A percentile compares a stretch with the other conserved stretches of the same genome.
Conservation (phyloP, 441 rosid genomes). For the Arabidopsis hybrid region DNA sequence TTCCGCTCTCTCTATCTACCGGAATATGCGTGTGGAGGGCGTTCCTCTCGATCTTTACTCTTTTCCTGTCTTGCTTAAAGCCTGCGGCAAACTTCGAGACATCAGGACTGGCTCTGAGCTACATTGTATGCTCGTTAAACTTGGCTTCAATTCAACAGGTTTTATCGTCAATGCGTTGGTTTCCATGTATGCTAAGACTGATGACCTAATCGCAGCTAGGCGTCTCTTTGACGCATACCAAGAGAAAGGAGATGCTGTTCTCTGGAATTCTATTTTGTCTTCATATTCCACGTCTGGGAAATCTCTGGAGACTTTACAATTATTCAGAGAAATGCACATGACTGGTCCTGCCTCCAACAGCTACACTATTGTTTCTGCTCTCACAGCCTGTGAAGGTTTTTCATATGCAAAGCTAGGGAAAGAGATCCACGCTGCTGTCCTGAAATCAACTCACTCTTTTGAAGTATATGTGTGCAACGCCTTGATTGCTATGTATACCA, state of each 20-base stretch:
- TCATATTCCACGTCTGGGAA: constrained; percentile 61
- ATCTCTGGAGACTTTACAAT: constrained; percentile 60
- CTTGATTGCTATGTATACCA: constrained; percentile 75
- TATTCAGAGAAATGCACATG: constrained; percentile 67
- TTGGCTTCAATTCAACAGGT: constrained; percentile 48
- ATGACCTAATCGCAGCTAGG: constrained; percentile 63
- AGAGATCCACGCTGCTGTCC: constrained; percentile 73
- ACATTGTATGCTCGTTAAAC: constrained; percentile 69
- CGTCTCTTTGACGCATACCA: constrained; percentile 59
- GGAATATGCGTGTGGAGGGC: constrained; percentile 59
- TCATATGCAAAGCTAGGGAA: constrained; percentile 59
- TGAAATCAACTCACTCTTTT: constrained; percentile 55
- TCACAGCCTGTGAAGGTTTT: constrained; percentile 70
- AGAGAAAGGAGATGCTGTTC: constrained; percentile 63
- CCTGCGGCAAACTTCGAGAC: constrained; percentile 59
- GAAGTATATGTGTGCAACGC: constrained; percentile 67
- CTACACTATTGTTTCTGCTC: constrained; percentile 69
- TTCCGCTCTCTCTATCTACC: constrained; percentile 55
- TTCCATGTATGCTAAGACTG: constrained; percentile 83
- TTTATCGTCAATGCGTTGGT: constrained; percentile 77
- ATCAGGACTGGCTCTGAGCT: constrained; percentile 58
- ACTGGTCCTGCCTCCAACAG: constrained; percentile 57
- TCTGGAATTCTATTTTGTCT: constrained; percentile 85
- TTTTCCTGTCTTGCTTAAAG: constrained; percentile 68
- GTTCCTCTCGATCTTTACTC: constrained; percentile 63